These are phyloP conservation scores for Mycena kentingensis DNA, from an alignment of 768 basidiomycete species.

Conservation along the genomic window DNA sequence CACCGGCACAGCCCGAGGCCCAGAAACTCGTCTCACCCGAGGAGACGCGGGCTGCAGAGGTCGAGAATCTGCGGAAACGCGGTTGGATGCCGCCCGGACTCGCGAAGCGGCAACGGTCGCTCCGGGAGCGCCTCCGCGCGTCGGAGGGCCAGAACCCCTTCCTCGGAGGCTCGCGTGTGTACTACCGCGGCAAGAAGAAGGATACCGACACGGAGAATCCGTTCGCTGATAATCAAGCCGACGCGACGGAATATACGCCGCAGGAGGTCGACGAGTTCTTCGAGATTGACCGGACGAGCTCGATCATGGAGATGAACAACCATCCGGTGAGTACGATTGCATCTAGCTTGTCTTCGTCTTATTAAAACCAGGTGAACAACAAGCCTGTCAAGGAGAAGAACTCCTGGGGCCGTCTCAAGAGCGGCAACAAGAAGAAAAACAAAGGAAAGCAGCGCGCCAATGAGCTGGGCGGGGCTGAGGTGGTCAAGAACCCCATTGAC, in stretches of 20 bases:
- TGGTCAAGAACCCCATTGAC: slow-evolving; percentile 17
- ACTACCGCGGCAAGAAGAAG: slow-evolving; percentile 15
- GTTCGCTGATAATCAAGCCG: slow-evolving; percentile 14
- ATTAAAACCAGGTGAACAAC: background rate
- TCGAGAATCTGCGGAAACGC: slow-evolving; percentile 25
- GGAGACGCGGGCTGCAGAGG: slow-evolving; percentile 20
- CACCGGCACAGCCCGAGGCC: slow-evolving; percentile 9
- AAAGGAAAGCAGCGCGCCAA: slow-evolving; percentile 18
- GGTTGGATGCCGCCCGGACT: slow-evolving; percentile 28
- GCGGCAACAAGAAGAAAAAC: slow-evolving; percentile 24
- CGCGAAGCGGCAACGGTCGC: slow-evolving; percentile 22
- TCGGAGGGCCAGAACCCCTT: slow-evolving; percentile 22
- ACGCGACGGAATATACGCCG: slow-evolving; percentile 19
- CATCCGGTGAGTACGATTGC: slow-evolving; percentile 10
- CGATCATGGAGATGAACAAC: slow-evolving; percentile 22
- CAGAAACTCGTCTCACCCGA: slow-evolving; percentile 16
- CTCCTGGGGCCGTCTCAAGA: slow-evolving; percentile 20
- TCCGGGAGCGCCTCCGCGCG: slow-evolving; percentile 18
- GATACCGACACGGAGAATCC: slow-evolving; percentile 14
- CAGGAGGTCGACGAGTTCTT: slow-evolving; percentile 28
- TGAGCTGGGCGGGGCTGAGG: slow-evolving; percentile 20
- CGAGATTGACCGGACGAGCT: slow-evolving; percentile 25
- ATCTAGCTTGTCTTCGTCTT: background rate
- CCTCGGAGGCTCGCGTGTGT: slow-evolving; percentile 21
- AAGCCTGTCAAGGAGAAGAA: slow-evolving; percentile 15